Base-by-base conservation (phyloP, 148 eudicot species). In the Tetragonia tetragonoides region DNA sequence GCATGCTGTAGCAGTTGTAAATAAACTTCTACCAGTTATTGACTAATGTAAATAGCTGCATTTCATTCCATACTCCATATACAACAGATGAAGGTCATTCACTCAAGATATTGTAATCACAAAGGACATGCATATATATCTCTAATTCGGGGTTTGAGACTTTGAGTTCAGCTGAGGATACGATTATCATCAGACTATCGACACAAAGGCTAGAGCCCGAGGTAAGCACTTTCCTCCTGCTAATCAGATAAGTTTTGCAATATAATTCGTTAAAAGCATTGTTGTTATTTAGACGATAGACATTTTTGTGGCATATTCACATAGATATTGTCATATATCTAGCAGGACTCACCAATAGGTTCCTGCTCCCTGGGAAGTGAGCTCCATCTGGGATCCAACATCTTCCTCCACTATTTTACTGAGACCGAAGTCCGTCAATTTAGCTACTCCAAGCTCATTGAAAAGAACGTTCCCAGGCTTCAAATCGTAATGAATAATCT, bases 351-450 rank as follows among this genome's bases (percentile, higher is more conserved):
- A 95, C 99, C 99, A 95, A 84, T 95, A 95, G 44, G 99, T 95
- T 87, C 99, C 99, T 66, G 99, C 99, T 73, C 99, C 97, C 80
- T 95, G 99, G 49, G 97, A 95, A 75, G 99, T 95, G 77, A 95
- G 99, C 85, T 93, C 99, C 99, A 95, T 95, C 84, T 87, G 97
- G 46, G 97, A 89, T 79, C 99, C 97, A 73, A 91, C 97, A 85
- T 95, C 87, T 60, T 93, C 95, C 85, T 95, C 97, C 70, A 95
- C 97, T 75, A 95, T 95, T 90, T 95, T 95, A 82, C 99, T 95
- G 86, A 95, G 91, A 73, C 99, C 99, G 85, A 95, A 95, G 82
- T 95, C 99, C 42, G 99, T 95, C 44, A 93, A 85, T 79, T 95
- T 95, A 80, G 97, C 97, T 76, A 95, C 92, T 57, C 97, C 97